Base-by-base conservation (phyloP, 176 grass and related monocot species). In the Rhynchospora pubera region DNA sequence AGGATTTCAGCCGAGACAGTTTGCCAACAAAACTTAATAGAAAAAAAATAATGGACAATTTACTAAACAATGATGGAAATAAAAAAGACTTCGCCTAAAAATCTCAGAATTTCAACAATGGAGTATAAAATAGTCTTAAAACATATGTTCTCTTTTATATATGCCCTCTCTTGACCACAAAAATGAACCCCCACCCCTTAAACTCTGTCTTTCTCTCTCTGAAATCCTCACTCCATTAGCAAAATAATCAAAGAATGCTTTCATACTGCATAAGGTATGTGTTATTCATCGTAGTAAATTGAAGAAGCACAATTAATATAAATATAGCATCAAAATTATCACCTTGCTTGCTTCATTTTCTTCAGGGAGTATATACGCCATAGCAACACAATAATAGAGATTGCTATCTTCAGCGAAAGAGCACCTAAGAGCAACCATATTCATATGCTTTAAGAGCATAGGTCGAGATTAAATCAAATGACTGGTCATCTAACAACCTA, bases 261-360 rank as follows among this genome's bases (percentile, higher is more conserved):
- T n/a, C n/a, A n/a, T n/a, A n/a, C n/a, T n/a, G n/a, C n/a, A n/a
- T n/a, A n/a, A n/a, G n/a, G n/a, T n/a, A n/a, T n/a, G n/a, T n/a
- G n/a, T n/a, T n/a, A n/a, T n/a, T n/a, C n/a, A n/a, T n/a, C n/a
- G n/a, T n/a, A n/a, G n/a, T n/a, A n/a, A n/a, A n/a, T 7, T 57
- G 13, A 12, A 84, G 26, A 4, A 34, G 3, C 50, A n/a, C n/a
- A n/a, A n/a, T n/a, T n/a, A n/a, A n/a, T n/a, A n/a, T n/a, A n/a
- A n/a, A 16, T 18, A 72, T 52, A 14, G 56, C 47, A 57, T 13
- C 19, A 18, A 63, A 19, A 48, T 9, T 45, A 88, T 61, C 57
- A 97, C 95, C 95, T 97, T 97, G 44, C 66, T 79, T n/a, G 92
- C 92, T 66, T 97, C 95, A 83, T 91, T 93, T 86, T 94, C 92